Conservation (phyloP, 2,329 filamentous ascomycete genomes). For the Phoma sp. region DNA sequence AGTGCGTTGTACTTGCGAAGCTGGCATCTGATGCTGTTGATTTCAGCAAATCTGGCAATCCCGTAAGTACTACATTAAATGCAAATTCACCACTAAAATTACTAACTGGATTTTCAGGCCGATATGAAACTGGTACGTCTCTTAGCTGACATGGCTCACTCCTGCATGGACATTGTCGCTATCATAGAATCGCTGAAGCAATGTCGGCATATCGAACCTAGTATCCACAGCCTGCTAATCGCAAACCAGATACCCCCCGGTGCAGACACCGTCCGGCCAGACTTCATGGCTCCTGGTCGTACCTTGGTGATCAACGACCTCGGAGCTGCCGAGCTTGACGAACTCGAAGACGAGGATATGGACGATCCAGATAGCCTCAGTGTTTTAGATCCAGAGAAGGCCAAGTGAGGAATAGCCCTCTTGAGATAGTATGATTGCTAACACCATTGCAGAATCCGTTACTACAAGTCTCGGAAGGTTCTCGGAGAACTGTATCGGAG, state of each 20-base stretch:
- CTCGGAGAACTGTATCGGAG: slow-evolving; percentile 75
- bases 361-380: slow-evolving; percentile 47
- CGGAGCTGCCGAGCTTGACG: slow-evolving; percentile 32
- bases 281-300: slow-evolving; percentile 62
- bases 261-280: slow-evolving; percentile 50
- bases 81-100: neutral
- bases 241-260: slow-evolving; percentile 21
- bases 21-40: slow-evolving; percentile 47
- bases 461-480: slow-evolving; percentile 72
- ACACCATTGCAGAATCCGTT: slow-evolving; percentile 51
- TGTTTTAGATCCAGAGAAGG: slow-evolving; percentile 53
- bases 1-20: slow-evolving; percentile 50
- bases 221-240: neutral
- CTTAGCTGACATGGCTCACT: too few species aligned
- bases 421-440: neutral
- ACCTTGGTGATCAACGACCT: slow-evolving; percentile 43
- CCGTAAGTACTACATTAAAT: slow-evolving; percentile 15
- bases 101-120: slow-evolving; percentile 6
- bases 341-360: slow-evolving; percentile 37
- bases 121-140: slow-evolving; percentile 10
- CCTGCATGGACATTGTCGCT: too few species aligned
- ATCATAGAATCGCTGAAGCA: too few species aligned
- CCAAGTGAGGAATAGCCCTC: slow-evolving; percentile 27
- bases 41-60: slow-evolving; percentile 40
- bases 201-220: too few species aligned